Evolutionary conservation across 1,139 yeast genomes (phyloP), one percentile per base, ranked within the genome.

Genomic region (Kluyveromyces marxianus): DNA sequence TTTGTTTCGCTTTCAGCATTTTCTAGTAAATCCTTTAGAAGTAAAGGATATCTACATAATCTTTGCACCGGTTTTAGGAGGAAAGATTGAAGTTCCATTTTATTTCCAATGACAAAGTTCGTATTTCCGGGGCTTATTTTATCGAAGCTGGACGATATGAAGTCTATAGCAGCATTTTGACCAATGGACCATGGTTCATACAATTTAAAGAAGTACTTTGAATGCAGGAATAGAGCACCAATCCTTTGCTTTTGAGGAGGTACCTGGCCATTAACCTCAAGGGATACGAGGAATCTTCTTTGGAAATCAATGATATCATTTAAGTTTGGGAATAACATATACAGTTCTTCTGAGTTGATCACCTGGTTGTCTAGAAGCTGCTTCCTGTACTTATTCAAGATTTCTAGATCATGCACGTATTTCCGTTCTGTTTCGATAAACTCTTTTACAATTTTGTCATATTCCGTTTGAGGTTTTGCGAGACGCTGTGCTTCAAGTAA

Each of bases 31-130:
- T 88, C 95, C 53, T 78, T 79, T 48, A 92, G 68, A 42, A 92
- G 70, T 42, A 94, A 68, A 2, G 98, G 98, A 63, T 92, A 92
- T 65, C 90, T 88, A 71, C 97, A 88, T 30, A 92, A 74, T 55
- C 98, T 77, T 69, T 92, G 99, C 37, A 92, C 88, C 0, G 99
- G 99, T 64, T 92, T 92, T 56, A 92, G 78, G 42, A 94, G 74
- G 63, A 86, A 86, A 45, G 95, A 83, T 59, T 88, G 97, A 45
- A 92, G 71, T 65, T 92, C 98, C 62, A 89, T 83, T 35, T 88
- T 85, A 28, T 95, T 94, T 53, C 83, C 95, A 48, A 92, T 78
- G 39, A 89, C 68, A 42, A 74, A 68, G 33, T 55, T 55, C 10
- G 42, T 24, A 3, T 53, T 45, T 26, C 52, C 49, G 8, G 38